Evolutionary conservation across 2,329 filamentous ascomycete genomes (phyloP).

Genomic region (Dichotomopilus funicola): DNA sequence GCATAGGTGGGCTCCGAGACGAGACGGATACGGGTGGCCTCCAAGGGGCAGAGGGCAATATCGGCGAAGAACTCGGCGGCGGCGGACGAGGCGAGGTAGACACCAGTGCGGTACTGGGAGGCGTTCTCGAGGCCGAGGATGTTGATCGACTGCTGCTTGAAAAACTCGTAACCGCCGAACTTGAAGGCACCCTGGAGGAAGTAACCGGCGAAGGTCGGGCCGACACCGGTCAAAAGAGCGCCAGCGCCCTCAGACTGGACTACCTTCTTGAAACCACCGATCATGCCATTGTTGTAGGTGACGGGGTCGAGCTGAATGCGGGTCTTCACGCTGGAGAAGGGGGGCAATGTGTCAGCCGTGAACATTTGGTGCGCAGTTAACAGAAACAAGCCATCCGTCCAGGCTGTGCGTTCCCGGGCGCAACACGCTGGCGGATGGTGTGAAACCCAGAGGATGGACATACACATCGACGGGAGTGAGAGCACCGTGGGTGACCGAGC

Average conservation of each 20-base stretch:
- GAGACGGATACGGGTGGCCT: slow-evolving; percentile 79
- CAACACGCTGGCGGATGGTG: not conserved
- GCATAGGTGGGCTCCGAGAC: slow-evolving; percentile 74
- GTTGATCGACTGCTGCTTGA: slow-evolving; percentile 79
- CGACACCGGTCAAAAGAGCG: slow-evolving; percentile 70
- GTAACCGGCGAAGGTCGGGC: slow-evolving; percentile 73
- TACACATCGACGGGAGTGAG: slow-evolving; percentile 99
- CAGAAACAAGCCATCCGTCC: not conserved
- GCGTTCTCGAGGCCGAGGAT: slow-evolving; percentile 63
- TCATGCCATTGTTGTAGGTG: slow-evolving; percentile 74
- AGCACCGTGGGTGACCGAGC: slow-evolving; percentile 92
- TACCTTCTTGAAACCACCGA: slow-evolving; percentile 73
- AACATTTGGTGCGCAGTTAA: not conserved
- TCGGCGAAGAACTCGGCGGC: slow-evolving; percentile 57
- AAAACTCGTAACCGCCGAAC: slow-evolving; percentile 83
- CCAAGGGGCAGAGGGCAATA: slow-evolving; percentile 73
- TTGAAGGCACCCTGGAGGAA: slow-evolving; percentile 84
- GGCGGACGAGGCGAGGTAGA: slow-evolving; percentile 61
- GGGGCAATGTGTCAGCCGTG: slow-evolving; percentile 1
- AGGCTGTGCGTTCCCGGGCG: not conserved
- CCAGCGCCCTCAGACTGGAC: slow-evolving; percentile 67
- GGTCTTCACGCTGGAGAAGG: slow-evolving; percentile 65
- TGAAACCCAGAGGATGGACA: not conserved
- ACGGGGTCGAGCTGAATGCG: slow-evolving; percentile 76
- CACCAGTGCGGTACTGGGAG: slow-evolving; percentile 62